A percentile compares a stretch with the other conserved stretches of the same genome.
phyloP scores from a whole-genome alignment of 1,139 yeast genomes.

The Lodderomyces elongisporus region DNA sequence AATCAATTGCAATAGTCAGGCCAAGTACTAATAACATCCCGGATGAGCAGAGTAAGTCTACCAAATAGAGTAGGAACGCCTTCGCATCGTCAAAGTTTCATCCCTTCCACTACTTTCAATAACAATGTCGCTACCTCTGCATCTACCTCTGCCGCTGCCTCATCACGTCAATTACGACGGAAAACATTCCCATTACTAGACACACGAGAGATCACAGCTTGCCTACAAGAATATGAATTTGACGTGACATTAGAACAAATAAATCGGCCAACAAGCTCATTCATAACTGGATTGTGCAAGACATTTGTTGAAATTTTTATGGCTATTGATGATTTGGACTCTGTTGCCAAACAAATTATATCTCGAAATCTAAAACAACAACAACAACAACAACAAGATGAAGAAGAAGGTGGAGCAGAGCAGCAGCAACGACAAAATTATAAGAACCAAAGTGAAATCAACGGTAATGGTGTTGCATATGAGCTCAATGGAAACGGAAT shows the following conservation, averaged over 20 bases:
- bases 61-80: no score
- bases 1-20: no score
- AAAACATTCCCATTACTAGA: slow-evolving; percentile 61
- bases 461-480: not conserved
- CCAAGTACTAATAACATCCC: no score
- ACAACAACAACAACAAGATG: slow-evolving; percentile 5
- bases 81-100: no score
- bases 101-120: no score
- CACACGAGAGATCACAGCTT: slow-evolving; percentile 54
- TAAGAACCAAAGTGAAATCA: no score
- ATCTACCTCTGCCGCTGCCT: no score
- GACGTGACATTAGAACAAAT: slow-evolving; percentile 60
- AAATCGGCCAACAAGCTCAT: slow-evolving; percentile 60
- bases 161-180: not conserved
- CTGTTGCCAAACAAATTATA: not conserved
- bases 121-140: no score
- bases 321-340: slow-evolving; percentile 37
- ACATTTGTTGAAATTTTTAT: slow-evolving; percentile 69
- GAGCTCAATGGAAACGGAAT: slow-evolving; percentile 24
- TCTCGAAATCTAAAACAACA: no score
- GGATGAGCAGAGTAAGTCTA: no score
- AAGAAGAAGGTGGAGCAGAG: no score
- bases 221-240: slow-evolving; percentile 62
- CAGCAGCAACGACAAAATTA: no score
- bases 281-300: slow-evolving; percentile 57